Percentiles rank a stretch among this genome's conserved stretches.
These are phyloP conservation scores for Zizania latifolia DNA, from an alignment of 176 grass and related monocot species.

Conservation along the genomic window DNA sequence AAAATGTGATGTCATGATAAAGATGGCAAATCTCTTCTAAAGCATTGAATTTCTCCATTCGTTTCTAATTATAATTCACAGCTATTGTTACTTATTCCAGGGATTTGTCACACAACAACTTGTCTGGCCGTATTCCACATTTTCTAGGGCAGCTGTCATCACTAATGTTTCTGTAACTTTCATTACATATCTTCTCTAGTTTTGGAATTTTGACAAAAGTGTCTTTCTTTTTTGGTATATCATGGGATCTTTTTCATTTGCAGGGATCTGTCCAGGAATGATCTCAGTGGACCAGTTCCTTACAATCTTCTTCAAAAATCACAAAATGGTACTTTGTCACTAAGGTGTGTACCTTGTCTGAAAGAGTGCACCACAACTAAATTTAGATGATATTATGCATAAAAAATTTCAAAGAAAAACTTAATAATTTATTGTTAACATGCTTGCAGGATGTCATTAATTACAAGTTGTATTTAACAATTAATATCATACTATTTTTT, in stretches of 20 bases:
- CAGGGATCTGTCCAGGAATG: slow-evolving; percentile 62
- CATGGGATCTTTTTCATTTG: neutral
- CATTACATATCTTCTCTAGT: neutral
- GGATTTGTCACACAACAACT: slow-evolving; percentile 63
- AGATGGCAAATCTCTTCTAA: neutral
- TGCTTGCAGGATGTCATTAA: neutral
- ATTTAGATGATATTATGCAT: neutral
- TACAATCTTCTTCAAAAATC: slow-evolving; percentile 41
- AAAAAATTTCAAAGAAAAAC: neutral
- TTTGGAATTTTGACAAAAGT: neutral
- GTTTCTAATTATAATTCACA: neutral
- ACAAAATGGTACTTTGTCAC: slow-evolving; percentile 21
- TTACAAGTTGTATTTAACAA: neutral
- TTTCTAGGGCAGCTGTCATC: slow-evolving; percentile 39
- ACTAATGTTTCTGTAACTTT: slow-evolving; percentile 51
- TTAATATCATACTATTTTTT: neutral
- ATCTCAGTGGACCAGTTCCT: slow-evolving; percentile 47
- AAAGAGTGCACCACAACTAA: neutral
- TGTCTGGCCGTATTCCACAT: slow-evolving; percentile 50
- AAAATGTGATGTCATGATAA: neutral
- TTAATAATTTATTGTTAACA: neutral
- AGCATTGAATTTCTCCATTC: neutral
- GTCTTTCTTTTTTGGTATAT: neutral
- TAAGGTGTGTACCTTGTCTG: slow-evolving; percentile 40
- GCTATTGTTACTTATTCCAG: slow-evolving; percentile 30